A percentile compares a stretch with the other conserved stretches of the same genome.
These are phyloP conservation scores for Rhexocercosporidium sp. DNA, from an alignment of 2,329 filamentous ascomycete genomes.

Conservation along the genomic window DNA sequence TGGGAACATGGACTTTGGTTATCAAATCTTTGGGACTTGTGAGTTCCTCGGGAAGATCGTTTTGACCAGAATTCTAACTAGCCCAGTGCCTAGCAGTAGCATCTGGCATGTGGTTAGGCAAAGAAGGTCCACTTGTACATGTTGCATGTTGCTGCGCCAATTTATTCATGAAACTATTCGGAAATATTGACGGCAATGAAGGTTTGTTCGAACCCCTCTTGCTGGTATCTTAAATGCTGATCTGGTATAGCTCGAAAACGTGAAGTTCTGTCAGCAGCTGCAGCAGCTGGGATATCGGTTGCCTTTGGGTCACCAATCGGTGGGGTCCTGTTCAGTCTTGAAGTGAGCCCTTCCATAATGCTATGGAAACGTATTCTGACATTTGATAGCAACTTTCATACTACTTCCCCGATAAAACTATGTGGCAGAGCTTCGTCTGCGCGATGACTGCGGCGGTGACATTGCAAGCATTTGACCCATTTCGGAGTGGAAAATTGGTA, in stretches of 20 bases:
- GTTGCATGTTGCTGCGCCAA: conserved; percentile 97
- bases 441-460: conserved; percentile 98
- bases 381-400: conserved; percentile 81
- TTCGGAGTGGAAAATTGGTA: conserved; percentile 93
- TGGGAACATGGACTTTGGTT: conserved; percentile 85
- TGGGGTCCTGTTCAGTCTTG: conserved; percentile 93
- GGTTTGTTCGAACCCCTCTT: conserved; percentile 51
- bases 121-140: conserved; percentile 94
- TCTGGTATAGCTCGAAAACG: conserved; percentile 76
- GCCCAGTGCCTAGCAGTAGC: conserved; percentile 83
- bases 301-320: conserved; percentile 76
- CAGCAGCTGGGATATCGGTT: conserved; percentile 66
- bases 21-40: conserved; percentile 91
- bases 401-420: conserved; percentile 98
- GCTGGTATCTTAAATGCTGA: conserved; percentile 36
- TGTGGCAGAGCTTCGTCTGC: conserved; percentile 99
- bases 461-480: conserved; percentile 90
- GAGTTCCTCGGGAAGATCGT: conserved; percentile 41
- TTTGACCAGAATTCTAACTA: conserved; percentile 36
- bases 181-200: conserved; percentile 84
- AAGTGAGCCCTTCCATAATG: conserved; percentile 54
- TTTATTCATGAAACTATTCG: conserved; percentile 88
- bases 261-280: conserved; percentile 90
- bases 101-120: conserved; percentile 95
- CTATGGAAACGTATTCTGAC: conserved; percentile 1